phyloP scores from a whole-genome alignment of 148 eudicot genomes.

The Chenopodium berlandieri region DNA sequence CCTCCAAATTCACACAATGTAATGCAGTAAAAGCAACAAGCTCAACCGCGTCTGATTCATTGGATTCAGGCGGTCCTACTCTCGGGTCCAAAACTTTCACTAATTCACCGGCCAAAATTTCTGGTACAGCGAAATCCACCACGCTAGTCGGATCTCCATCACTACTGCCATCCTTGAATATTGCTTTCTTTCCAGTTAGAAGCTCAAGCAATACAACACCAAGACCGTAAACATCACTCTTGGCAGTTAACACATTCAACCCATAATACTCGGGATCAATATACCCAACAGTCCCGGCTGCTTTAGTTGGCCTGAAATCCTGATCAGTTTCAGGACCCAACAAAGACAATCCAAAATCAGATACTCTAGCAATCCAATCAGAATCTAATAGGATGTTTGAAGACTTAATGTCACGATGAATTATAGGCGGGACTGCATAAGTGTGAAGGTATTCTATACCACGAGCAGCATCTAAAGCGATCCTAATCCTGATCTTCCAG shows the following conservation, averaged over 20 bases:
- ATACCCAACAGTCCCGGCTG: constrained; percentile 93
- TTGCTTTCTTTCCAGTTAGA: constrained; percentile 79
- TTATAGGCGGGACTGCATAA: constrained; percentile 95
- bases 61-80: constrained; percentile 58
- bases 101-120: constrained; percentile 64
- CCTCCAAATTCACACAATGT: constrained; percentile 89
- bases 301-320: constrained; percentile 58
- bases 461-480: constrained; percentile 78
- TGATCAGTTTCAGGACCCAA: constrained; percentile 59
- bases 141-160: constrained; percentile 55
- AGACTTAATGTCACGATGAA: constrained; percentile 87
- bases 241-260: constrained; percentile 83
- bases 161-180: constrained; percentile 50
- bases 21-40: constrained; percentile 79
- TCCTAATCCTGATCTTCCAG: constrained; percentile 85
- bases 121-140: constrained; percentile 79
- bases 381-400: constrained; percentile 83
- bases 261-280: constrained; percentile 95
- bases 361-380: constrained; percentile 86
- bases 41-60: constrained; percentile 86
- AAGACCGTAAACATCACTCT: constrained; percentile 93
- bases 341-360: constrained; percentile 91
- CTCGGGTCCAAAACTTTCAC: constrained; percentile 61
- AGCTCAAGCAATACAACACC: constrained; percentile 91
- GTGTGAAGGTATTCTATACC: constrained; percentile 92